Evolutionary conservation across 306 rosid species (phyloP), one percentile per base, ranked within the genome.

Genomic region (Cicer bijugum): DNA sequence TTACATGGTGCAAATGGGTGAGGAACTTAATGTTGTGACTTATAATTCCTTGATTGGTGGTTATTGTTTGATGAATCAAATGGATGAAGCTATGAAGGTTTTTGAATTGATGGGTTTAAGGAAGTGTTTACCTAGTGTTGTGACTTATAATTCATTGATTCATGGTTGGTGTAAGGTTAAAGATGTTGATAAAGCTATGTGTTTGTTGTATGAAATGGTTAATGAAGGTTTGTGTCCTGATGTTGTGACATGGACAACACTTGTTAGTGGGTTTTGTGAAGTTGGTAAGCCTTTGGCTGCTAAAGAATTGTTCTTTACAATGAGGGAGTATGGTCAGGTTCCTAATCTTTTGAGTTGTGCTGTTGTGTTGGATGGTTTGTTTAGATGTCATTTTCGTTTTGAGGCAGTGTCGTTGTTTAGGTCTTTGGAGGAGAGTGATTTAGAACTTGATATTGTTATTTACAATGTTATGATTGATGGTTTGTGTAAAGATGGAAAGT

Each of bases 21-120:
- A 15, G 67, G 59, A 82, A 51, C 86, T 80, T 10, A 66, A 81
- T 67, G 75, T 82, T 51, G 74, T 82, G 12, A 78, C 86, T 0
- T 85, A 82, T 71, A 85, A 72, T 39, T 67, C 80, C 1, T 46
- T 86, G 69, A 68, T 86, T 59, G 44, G 57, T 12, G 80, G 85
- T 9, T 79, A 78, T 16, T 81, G 84, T 68, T 66, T 72, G 62
- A 46, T 10, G 77, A 64, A 64, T 11, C 69, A 33, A 56, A 79
- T 72, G 76, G 74, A 76, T 6, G 78, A 68, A 39, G 84, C 80
- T 1, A 68, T 68, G 76, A 60, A 55, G 19, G 52, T 80, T 23
- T 75, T 50, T 33, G 78, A 77, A 46, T 50, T 75, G 66, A 86
- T 79, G 81, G 52, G 7, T 46, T 19, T 39, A 0, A 12, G 33